phyloP scores from a whole-genome alignment of 345 rosid genomes.

The Alliaria petiolata region DNA sequence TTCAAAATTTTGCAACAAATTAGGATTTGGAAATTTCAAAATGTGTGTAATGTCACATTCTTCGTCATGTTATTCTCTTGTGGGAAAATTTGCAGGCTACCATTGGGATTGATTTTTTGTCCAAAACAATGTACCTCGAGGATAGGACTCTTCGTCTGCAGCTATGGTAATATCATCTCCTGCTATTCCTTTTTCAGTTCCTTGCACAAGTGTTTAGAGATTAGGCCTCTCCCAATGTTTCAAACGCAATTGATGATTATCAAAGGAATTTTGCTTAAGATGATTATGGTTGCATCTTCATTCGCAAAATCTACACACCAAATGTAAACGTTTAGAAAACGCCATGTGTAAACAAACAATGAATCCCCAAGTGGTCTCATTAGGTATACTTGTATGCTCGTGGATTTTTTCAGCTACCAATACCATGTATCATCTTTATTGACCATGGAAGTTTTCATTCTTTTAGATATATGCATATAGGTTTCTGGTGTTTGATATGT shows the following conservation, averaged over 20 bases:
- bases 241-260: background rate
- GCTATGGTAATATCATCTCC: constrained; percentile 50
- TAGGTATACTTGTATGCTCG: background rate
- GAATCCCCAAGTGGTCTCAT: background rate
- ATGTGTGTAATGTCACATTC: too few relatives aligned
- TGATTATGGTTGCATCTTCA: background rate
- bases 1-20: background rate
- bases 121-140: constrained; percentile 93
- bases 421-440: background rate
- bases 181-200: background rate
- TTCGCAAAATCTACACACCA: background rate
- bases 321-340: too few relatives aligned
- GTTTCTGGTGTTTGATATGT: background rate
- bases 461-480: background rate
- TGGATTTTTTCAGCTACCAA: too few relatives aligned
- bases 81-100: constrained; percentile 94
- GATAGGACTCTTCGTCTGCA: constrained; percentile 91
- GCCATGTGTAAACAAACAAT: background rate
- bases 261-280: background rate
- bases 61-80: too few relatives aligned
- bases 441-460: background rate
- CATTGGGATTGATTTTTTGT: constrained; percentile 86
- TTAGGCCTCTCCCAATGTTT: background rate
- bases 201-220: background rate
- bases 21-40: too few relatives aligned